phyloP scores from a whole-genome alignment of 352 stramenopile genomes.

The Phytophthora tubulina region DNA sequence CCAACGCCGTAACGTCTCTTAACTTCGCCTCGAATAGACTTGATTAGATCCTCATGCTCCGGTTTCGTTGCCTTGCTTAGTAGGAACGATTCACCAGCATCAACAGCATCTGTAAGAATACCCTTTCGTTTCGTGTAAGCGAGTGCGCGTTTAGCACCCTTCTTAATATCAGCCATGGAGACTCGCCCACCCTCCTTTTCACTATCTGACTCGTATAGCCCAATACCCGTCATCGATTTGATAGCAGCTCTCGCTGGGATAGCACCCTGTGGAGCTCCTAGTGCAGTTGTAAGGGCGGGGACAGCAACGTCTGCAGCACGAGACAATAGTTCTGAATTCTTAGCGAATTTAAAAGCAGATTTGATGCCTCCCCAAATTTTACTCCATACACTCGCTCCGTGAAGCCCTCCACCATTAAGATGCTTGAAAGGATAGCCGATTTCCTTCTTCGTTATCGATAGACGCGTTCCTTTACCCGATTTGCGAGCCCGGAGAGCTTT shows the following conservation, averaged over 20 bases:
- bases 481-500: no score
- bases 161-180: constrained; percentile 13
- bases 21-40: constrained; percentile 5
- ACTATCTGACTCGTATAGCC: constrained; percentile 12
- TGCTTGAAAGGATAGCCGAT: constrained; percentile 10
- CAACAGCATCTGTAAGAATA: constrained; percentile 12
- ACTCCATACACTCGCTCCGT: no score
- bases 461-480: no score
- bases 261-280: constrained; percentile 1
- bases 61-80: constrained; percentile 20
- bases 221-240: neutral
- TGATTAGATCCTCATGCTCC: constrained; percentile 22
- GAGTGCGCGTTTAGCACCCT: neutral
- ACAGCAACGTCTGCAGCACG: constrained; percentile 4
- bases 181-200: constrained; percentile 8
- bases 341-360: no score
- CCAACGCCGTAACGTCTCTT: no score
- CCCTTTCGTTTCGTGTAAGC: constrained; percentile 19
- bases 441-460: no score
- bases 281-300: neutral
- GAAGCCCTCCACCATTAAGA: no score
- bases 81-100: constrained; percentile 5
- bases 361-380: no score
- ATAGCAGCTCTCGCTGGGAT: constrained; percentile 15
- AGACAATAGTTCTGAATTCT: constrained; percentile 9